Base-by-base conservation (phyloP, 371 early-diverging fungal species). In the Mortierella sp. region DNA sequence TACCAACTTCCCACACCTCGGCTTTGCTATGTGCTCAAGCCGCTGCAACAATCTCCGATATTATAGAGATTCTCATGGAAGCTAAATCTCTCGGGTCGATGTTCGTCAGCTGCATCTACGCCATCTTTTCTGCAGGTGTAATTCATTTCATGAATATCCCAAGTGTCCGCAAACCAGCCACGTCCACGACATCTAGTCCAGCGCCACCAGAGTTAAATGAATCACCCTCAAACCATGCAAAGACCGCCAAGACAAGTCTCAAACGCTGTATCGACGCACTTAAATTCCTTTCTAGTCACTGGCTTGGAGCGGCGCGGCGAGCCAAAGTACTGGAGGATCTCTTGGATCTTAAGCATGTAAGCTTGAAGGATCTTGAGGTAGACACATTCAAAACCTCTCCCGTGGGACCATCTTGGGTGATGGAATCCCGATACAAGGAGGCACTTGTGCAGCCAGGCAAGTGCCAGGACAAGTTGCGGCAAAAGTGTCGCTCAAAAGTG, bases 11-110 rank as follows among this genome's bases (percentile, higher is more conserved):
- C 1, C 86, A 87, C 30, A 86, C 87, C 1, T 90, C 90, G 0
- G 86, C 87, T 11, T 87, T 88, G 0, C 83, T 90, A 28, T 90
- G 90, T 65, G 88, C 87, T 0, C 88, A 86, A 74, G 88, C 89
- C 0, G 90, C 90, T 30, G 87, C 85, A 65, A 86, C 86, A 11
- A 90, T 90, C 9, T 57, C 89, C 49, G 89, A 89, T 49, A 89
- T 89, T 65, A 85, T 78, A 0, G 88, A 86, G 54, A 84, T 85
- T 5, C 45, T 73, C 62, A 78, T 78, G 73, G 66, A 73, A 30
- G 40, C 78, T 45, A 66, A 70, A 35, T 63, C 66, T 18, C 45
- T 78, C 51, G 64, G 73, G 24, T 78, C 78, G 22, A 73, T 70
- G 67, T 78, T 78, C 59, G 64, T 78, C 70, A 78, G 73, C 54